Percentiles rank a stretch among this genome's conserved stretches.
Evolutionary conservation across 805 yeast genomes (phyloP).

Genomic region (Saccharomycopsis oosterbeekiorum): DNA sequence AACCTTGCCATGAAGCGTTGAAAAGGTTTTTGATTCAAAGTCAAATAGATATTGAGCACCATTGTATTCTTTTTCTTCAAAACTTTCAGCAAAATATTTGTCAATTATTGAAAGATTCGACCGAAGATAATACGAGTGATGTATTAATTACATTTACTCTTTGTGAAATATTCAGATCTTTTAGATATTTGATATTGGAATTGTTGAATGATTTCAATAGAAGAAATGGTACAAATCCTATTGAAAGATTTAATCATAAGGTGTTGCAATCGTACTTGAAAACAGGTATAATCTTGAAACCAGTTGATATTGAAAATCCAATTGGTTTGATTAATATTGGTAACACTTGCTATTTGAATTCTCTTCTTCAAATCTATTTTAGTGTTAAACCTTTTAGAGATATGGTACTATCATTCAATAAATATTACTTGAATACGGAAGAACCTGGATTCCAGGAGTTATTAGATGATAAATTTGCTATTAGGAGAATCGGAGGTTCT

Average conservation of each 20-base stretch:
- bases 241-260: background rate
- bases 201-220: background rate
- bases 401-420: constrained; percentile 47
- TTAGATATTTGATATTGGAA: background rate
- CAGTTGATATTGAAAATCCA: constrained; percentile 41
- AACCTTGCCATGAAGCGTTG: background rate
- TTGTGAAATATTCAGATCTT: background rate
- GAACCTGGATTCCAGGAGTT: constrained; percentile 1
- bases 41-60: background rate
- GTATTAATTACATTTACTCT: background rate
- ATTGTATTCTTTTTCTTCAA: background rate
- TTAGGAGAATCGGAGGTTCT: constrained; percentile 82
- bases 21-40: background rate
- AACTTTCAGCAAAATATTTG: background rate
- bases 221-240: background rate
- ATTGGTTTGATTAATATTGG: constrained; percentile 92
- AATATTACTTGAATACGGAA: constrained; percentile 19
- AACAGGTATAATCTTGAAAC: constrained; percentile 6
- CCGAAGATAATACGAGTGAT: background rate
- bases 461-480: constrained; percentile 13
- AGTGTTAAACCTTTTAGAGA: constrained; percentile 74
- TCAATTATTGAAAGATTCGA: background rate
- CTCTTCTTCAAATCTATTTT: constrained; percentile 83
- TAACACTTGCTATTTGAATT: constrained; percentile 89
- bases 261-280: constrained; percentile 3